Percentiles rank a stretch among this genome's conserved stretches.
Evolutionary conservation across 169 alveolate genomes (phyloP).

Genomic region (Eimeria praecox): DNA sequence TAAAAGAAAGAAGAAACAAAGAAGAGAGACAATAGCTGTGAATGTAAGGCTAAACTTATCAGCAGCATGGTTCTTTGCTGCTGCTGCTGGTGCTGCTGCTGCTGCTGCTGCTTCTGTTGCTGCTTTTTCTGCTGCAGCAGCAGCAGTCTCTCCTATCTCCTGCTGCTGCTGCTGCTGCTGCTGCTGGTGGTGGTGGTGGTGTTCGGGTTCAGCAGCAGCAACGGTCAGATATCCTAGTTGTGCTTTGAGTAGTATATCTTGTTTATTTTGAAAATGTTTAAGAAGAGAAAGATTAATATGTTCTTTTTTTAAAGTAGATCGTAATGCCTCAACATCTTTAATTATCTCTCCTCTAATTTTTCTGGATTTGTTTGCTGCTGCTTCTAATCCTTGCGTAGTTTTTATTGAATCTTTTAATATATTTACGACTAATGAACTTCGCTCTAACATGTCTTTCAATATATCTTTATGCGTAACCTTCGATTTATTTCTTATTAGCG

Average conservation of each 20-base stretch:
- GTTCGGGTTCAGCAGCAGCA: not conserved
- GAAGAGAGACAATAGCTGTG: not conserved
- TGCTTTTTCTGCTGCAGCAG: no score
- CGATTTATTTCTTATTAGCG: no score
- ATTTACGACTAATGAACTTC: not conserved
- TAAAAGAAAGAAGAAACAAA: not conserved
- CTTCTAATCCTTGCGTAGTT: not conserved
- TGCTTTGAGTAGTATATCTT: not conserved
- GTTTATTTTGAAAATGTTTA: not conserved
- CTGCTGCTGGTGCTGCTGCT: not conserved
- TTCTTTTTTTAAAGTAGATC: not conserved
- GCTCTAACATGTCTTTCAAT: not conserved
- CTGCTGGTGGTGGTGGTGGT: no score
- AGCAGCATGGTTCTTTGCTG: not conserved
- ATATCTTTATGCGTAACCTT: not conserved
- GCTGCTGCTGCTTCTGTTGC: not conserved
- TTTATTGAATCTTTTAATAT: not conserved
- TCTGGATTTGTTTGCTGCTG: conserved; percentile 19
- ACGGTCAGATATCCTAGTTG: conserved; percentile 31
- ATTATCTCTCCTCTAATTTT: not conserved
- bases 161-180: no score
- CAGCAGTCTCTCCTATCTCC: no score
- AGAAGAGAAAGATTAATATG: conserved; percentile 1
- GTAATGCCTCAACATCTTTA: conserved; percentile 27
- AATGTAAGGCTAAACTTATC: not conserved